These are phyloP conservation scores for Pyronema domesticum DNA, from an alignment of 495 filamentous ascomycete genomes.

Conservation along the genomic window DNA sequence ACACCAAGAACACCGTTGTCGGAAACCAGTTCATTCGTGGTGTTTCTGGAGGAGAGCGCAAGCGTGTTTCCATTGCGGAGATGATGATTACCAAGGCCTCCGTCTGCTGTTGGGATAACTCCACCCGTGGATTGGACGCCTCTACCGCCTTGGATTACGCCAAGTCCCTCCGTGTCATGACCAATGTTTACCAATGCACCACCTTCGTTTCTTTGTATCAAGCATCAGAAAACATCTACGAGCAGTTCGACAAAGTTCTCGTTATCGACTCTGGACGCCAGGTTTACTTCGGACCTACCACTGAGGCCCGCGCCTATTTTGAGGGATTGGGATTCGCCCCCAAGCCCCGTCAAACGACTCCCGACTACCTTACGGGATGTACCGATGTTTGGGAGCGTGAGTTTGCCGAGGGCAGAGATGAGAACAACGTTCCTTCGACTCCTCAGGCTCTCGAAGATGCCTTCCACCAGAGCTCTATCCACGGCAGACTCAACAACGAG, in stretches of 20 bases:
- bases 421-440: constrained; percentile 45
- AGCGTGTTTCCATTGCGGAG: constrained; percentile 57
- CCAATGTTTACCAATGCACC: constrained; percentile 59
- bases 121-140: constrained; percentile 65
- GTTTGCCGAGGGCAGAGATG: constrained; percentile 45
- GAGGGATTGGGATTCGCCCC: constrained; percentile 62
- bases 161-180: constrained; percentile 59
- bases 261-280: constrained; percentile 63
- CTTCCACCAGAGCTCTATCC: constrained; percentile 45
- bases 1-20: constrained; percentile 63
- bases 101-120: constrained; percentile 68
- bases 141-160: constrained; percentile 49
- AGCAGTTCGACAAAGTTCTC: constrained; percentile 71
- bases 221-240: constrained; percentile 69
- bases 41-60: constrained; percentile 71
- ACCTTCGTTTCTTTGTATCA: constrained; percentile 74
- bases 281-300: constrained; percentile 60
- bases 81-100: constrained; percentile 56
- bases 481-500: constrained; percentile 39
- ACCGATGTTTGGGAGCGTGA: constrained; percentile 71
- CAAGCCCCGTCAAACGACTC: constrained; percentile 66
- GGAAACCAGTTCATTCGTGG: constrained; percentile 67
- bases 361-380: constrained; percentile 70
- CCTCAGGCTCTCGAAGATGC: constrained; percentile 47
- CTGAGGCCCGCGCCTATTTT: constrained; percentile 58